Percentiles rank a stretch among this genome's conserved stretches.
These are phyloP conservation scores for Pulicaria dysenterica DNA, from an alignment of 129 eudicot species.

Conservation along the genomic window DNA sequence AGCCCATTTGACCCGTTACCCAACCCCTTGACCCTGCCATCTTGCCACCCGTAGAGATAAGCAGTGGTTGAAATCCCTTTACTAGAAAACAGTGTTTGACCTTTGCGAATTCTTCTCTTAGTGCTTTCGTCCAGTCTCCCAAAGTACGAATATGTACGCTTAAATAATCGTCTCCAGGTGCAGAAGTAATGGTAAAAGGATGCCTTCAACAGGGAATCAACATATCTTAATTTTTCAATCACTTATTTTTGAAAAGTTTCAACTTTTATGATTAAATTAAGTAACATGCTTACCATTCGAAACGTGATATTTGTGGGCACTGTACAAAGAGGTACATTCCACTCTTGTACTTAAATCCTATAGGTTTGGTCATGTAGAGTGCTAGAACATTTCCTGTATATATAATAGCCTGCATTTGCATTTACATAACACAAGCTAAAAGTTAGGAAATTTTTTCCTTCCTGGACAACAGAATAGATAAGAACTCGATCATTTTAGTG, in stretches of 20 bases:
- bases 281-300: conserved; percentile 65
- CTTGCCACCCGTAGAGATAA: not conserved
- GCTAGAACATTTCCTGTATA: conserved; percentile 89
- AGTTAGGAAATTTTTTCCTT: conserved; percentile 16
- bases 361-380: conserved; percentile 87
- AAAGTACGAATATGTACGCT: conserved; percentile 90
- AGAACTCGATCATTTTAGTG: not conserved
- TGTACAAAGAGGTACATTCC: conserved; percentile 98
- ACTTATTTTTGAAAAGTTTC: not conserved
- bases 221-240: not conserved
- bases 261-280: not conserved
- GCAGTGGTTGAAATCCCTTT: conserved; percentile 11
- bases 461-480: not conserved
- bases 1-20: not conserved
- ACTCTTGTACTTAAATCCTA: conserved; percentile 85
- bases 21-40: too few species aligned
- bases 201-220: conserved; percentile 55
- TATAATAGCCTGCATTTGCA: conserved; percentile 77
- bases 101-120: conserved; percentile 66
- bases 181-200: conserved; percentile 95
- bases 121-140: conserved; percentile 97
- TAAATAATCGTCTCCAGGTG: conserved; percentile 79
- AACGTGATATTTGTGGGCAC: conserved; percentile 81
- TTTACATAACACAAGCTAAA: conserved; percentile 3
- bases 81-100: conserved; percentile 41